Percentiles rank a stretch among this genome's conserved stretches.
phyloP scores from a whole-genome alignment of 257 asterid genomes.

The Striga asiatica region DNA sequence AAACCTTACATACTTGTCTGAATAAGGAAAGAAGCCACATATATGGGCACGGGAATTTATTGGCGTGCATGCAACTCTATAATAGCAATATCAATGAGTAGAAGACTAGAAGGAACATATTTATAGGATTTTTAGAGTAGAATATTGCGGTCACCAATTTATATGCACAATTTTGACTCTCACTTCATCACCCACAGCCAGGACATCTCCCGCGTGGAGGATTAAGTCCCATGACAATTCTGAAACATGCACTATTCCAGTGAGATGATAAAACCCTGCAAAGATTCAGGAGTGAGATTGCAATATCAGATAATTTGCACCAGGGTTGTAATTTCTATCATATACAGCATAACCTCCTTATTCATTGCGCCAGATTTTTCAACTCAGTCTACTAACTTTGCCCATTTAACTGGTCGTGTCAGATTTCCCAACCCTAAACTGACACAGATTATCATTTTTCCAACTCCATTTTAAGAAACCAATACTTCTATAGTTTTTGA shows the following conservation, averaged over 20 bases:
- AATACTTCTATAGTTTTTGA: too few relatives aligned
- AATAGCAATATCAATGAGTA: not conserved
- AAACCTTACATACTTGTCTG: not conserved
- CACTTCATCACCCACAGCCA: slow-evolving; percentile 72
- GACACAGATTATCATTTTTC: too few relatives aligned
- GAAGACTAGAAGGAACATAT: not conserved
- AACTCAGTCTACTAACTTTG: not conserved
- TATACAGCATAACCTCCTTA: not conserved
- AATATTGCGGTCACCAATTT: slow-evolving; percentile 48
- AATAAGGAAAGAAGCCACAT: not conserved
- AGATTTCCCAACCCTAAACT: too few relatives aligned
- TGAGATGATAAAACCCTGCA: slow-evolving; percentile 65
- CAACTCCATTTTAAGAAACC: too few relatives aligned
- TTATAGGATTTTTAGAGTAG: not conserved
- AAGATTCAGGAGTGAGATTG: not conserved
- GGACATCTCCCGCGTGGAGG: slow-evolving; percentile 72
- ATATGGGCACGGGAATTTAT: not conserved
- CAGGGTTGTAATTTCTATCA: not conserved
- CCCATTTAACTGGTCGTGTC: not conserved
- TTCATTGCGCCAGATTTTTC: not conserved
- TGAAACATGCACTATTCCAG: slow-evolving; percentile 91
- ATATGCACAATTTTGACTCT: slow-evolving; percentile 57
- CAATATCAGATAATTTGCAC: not conserved
- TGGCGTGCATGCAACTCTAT: not conserved
- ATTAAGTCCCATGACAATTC: slow-evolving; percentile 98